Evolutionary conservation across 768 basidiomycete genomes (phyloP), one percentile per base, ranked within the genome.

Genomic region (Naganishia vishniacii): DNA sequence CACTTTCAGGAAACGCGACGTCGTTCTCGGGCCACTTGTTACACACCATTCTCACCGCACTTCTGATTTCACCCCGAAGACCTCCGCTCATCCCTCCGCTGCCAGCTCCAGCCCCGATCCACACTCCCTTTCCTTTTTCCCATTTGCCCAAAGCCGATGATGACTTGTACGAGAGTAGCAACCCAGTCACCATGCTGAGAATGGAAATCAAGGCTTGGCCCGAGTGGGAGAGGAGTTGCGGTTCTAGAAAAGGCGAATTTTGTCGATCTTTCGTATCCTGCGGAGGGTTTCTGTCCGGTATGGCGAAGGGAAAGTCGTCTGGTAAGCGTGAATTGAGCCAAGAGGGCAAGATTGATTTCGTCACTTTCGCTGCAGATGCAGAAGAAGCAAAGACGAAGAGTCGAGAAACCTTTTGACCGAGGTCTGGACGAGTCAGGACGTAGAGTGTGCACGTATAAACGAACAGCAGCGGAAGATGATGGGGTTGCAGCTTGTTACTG

Each of bases 81-180:
- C 59, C 72, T 13, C 41, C 48, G 37, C 53, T 56, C 53, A 56
- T 56, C 16, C 53, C 53, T 18, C 53, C 53, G 26, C 53, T 56
- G 15, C 53, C 53, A 23, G 53, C 53, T 40, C 53, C 53, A 3
- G 53, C 53, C 34, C 53, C 53, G 37, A 56, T 40, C 76, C 76
- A 77, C 0, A 73, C 70, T 53, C 70, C 71, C 59, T 72, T 74
- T 4, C 76, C 76, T 40, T 73, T 71, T 20, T 74, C 72, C 74
- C 74, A 77, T 53, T 73, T 74, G 0, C 68, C 62, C 11, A 75
- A 65, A 0, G 76, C 74, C 2, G 69, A 66, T 7, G 71, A 74
- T 46, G 72, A 73, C 5, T 72, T 62, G 65, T 77, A 75, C 20
- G 70, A 72, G 16, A 77, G 64, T 15, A 77, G 59, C 42, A 77